Evolutionary conservation across 2,329 filamentous ascomycete genomes (phyloP).

Genomic region (Nakataea oryzae): DNA sequence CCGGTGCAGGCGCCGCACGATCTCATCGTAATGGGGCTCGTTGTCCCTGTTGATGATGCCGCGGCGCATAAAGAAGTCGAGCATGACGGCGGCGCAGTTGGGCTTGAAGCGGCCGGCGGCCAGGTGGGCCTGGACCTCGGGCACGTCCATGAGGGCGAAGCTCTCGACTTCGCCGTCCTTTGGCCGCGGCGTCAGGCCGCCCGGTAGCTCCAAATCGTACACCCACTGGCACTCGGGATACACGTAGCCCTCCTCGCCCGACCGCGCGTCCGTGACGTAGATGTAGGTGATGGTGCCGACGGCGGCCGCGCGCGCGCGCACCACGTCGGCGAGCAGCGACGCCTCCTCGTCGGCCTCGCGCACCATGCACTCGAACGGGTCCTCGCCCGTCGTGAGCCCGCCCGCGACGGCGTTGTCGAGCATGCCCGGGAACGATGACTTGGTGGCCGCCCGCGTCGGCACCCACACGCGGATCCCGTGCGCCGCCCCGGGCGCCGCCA

Average conservation of each 20-base stretch:
- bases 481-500: constrained; percentile 30
- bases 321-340: constrained; percentile 58
- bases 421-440: constrained; percentile 85
- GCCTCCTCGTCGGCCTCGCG: constrained; percentile 88
- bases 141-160: constrained; percentile 68
- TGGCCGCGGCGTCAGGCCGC: constrained; percentile 55
- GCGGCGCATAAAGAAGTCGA: constrained; percentile 86
- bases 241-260: constrained; percentile 69
- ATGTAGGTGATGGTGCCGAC: constrained; percentile 75
- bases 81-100: constrained; percentile 73
- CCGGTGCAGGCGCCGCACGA: constrained; percentile 66
- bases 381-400: constrained; percentile 72
- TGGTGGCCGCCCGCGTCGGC: constrained; percentile 61
- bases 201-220: constrained; percentile 73
- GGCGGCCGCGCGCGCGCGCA: constrained; percentile 47
- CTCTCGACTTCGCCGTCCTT: constrained; percentile 83
- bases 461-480: constrained; percentile 69
- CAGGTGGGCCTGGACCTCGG: constrained; percentile 59
- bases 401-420: constrained; percentile 88
- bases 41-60: constrained; percentile 70
- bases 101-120: constrained; percentile 75
- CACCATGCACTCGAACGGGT: constrained; percentile 70
- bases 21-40: constrained; percentile 69
- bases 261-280: constrained; percentile 63
- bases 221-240: constrained; percentile 90